Percentiles rank a stretch among this genome's conserved stretches.
Conservation (phyloP, 768 basidiomycete genomes). For the Clitopilus hobsonii region DNA sequence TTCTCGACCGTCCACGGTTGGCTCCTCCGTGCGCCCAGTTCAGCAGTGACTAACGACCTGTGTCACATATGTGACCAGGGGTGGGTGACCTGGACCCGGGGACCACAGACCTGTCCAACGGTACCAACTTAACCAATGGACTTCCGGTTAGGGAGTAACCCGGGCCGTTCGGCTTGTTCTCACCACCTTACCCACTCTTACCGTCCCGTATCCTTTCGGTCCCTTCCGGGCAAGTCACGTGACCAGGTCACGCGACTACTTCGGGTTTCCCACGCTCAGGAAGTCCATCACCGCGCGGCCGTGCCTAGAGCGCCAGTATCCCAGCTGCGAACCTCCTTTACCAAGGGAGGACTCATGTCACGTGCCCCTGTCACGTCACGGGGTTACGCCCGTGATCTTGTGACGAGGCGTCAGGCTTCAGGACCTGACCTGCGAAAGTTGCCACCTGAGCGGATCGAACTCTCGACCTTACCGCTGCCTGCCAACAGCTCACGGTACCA, state of each 20-base stretch:
- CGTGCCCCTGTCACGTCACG: too few relatives aligned
- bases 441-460: too few relatives aligned
- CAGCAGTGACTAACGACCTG: background rate
- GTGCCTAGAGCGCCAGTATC: too few relatives aligned
- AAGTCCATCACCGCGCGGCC: too few relatives aligned
- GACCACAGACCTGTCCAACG: background rate
- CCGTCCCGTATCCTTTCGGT: background rate
- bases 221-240: background rate
- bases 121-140: background rate
- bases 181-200: background rate
- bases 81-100: background rate
- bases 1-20: background rate
- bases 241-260: background rate
- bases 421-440: too few relatives aligned
- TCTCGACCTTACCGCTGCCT: too few relatives aligned
- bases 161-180: background rate
- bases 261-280: background rate
- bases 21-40: background rate
- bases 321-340: too few relatives aligned
- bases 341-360: too few relatives aligned
- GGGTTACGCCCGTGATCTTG: too few relatives aligned
- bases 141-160: background rate
- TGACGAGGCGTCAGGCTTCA: too few relatives aligned
- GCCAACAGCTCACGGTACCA: too few relatives aligned
- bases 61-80: too few relatives aligned